These are phyloP conservation scores for Melaleuca alternifolia DNA, from an alignment of 345 rosid species.

Conservation along the genomic window DNA sequence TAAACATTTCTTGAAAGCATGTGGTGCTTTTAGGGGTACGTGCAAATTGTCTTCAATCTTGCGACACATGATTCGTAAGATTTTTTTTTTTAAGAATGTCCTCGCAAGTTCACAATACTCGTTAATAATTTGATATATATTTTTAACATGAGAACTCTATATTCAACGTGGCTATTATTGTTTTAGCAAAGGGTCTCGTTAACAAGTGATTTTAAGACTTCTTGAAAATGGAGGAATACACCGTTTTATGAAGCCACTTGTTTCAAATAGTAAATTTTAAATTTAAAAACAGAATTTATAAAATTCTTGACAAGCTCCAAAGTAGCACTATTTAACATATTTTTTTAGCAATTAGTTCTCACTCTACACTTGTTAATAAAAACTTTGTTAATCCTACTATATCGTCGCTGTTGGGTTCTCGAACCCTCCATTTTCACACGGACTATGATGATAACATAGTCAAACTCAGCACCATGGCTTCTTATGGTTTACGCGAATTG, in stretches of 20 bases:
- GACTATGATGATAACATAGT: background rate
- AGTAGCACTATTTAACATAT: background rate
- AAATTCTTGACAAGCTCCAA: background rate
- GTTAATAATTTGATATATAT: background rate
- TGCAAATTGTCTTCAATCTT: background rate
- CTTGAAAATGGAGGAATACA: background rate
- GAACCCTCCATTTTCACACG: background rate
- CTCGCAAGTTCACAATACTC: background rate
- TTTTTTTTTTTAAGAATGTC: rapidly evolving
- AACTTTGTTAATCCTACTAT: background rate
- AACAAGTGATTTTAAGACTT: background rate
- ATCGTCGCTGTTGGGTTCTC: background rate
- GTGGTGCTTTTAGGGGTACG: background rate
- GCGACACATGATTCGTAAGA: background rate
- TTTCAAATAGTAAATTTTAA: background rate
- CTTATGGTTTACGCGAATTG: background rate
- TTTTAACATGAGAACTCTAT: background rate
- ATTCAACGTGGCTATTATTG: background rate
- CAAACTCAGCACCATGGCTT: background rate
- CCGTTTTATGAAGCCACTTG: background rate
- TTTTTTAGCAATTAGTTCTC: background rate
- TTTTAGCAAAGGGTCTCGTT: background rate
- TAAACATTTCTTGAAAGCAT: background rate
- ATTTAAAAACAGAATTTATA: background rate
- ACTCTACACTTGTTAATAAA: too few species aligned